A percentile compares a stretch with the other conserved stretches of the same genome.
phyloP scores from a whole-genome alignment of 441 rosid genomes.

The Geranium incanum region DNA sequence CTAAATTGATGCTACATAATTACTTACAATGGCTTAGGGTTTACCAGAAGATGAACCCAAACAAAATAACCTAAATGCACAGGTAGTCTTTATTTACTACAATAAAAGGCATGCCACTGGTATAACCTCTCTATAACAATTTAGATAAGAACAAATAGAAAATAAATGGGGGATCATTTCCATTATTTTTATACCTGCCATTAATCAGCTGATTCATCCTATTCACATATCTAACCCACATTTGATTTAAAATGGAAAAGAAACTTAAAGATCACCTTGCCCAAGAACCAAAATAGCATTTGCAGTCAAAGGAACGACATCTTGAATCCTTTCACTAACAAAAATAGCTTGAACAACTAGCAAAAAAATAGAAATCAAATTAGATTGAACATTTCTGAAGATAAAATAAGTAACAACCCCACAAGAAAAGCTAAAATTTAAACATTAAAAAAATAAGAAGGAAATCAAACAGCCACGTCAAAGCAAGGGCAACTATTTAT shows the following conservation, averaged over 20 bases:
- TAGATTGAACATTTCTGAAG: background rate
- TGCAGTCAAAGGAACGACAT: constrained; percentile 39
- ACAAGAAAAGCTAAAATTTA: constrained; percentile 4
- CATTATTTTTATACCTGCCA: background rate
- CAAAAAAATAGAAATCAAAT: constrained; percentile 10
- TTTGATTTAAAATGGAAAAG: constrained; percentile 8
- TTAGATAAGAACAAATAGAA: background rate
- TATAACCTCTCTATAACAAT: background rate
- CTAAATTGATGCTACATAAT: background rate
- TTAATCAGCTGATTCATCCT: background rate
- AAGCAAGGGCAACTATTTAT: background rate
- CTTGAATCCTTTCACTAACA: constrained; percentile 52
- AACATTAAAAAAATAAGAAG: background rate
- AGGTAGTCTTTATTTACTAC: background rate
- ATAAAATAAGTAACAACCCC: background rate
- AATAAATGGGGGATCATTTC: no score
- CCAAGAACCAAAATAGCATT: constrained; percentile 60
- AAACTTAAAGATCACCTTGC: constrained; percentile 39
- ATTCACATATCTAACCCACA: background rate
- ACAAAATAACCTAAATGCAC: background rate
- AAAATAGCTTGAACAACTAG: constrained; percentile 53
- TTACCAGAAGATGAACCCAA: background rate
- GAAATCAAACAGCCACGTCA: background rate
- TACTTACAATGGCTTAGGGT: background rate
- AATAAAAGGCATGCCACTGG: background rate